Conservation (phyloP, 805 yeast genomes). For the Ogataea siamensis region DNA sequence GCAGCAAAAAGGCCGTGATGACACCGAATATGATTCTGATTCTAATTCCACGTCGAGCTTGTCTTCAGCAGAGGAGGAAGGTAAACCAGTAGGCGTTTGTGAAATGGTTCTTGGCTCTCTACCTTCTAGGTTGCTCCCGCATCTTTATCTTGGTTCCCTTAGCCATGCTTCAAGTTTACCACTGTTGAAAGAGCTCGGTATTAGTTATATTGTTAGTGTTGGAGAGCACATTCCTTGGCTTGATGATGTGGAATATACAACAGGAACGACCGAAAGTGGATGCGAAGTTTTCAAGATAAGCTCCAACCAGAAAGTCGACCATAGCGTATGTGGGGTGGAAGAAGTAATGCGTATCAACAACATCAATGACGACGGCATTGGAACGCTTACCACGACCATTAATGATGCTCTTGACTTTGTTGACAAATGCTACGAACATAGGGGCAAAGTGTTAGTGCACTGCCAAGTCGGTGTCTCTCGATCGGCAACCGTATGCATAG, state of each 20-base stretch:
- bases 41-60: constrained; percentile 4
- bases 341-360: constrained; percentile 64
- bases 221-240: constrained; percentile 80
- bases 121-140: constrained; percentile 82
- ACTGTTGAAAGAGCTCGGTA: constrained; percentile 61
- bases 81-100: constrained; percentile 32
- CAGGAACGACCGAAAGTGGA: constrained; percentile 25
- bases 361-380: constrained; percentile 89
- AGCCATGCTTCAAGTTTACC: constrained; percentile 75
- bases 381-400: constrained; percentile 61
- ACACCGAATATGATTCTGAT: constrained; percentile 5
- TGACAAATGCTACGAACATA: constrained; percentile 45
- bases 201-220: constrained; percentile 75
- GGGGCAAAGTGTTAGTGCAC: constrained; percentile 70
- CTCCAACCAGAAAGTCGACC: constrained; percentile 20
- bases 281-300: constrained; percentile 29
- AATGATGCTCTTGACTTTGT: constrained; percentile 65
- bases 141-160: constrained; percentile 81
- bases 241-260: constrained; percentile 23
- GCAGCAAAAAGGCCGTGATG: constrained; percentile 9
- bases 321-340: constrained; percentile 35
- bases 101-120: constrained; percentile 53
- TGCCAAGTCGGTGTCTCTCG: constrained; percentile 96
- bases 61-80: constrained; percentile 4
- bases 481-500: constrained; percentile 93